Evolutionary conservation across 108 stramenopile species (phyloP), one percentile per base, ranked within the genome.

Genomic region (Nitzschia sp.): DNA sequence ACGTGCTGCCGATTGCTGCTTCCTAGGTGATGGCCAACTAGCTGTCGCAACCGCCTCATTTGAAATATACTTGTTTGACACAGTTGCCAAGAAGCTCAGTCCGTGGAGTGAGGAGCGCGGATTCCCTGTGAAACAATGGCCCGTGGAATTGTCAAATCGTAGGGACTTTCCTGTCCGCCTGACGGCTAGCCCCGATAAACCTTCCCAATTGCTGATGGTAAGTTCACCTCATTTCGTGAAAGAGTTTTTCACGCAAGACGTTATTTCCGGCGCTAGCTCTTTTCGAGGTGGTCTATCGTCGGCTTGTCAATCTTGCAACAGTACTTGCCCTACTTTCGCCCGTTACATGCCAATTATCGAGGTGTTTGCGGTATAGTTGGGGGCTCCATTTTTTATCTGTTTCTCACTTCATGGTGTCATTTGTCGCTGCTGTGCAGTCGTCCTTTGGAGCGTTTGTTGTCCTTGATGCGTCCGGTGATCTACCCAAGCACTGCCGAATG

Each of bases 31-130:
- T 0, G 62, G 69, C 14, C 57, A 68, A 53, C 61, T 94, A 8
- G 88, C 83, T 11, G 88, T 94, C n/a, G 88, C 80, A 0, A 89
- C 82, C 42, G 70, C 76, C 25, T 78, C 80, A 58, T 88, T 76
- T 53, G 73, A 77, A 8, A 70, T 88, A 21, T 84, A 87, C 63
- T 61, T 90, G 12, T 91, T 87, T 58, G 84, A 94, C 64, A 19
- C 88, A 10, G 57, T 66, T 10, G 55, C 69, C 11, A 72, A 71
- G 21, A 54, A 74, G 24, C 70, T 91, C 39, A 77, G 62, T 54
- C 39, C 80, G 50, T 94, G 90, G 90, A 94, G 90, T 67, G 77
- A 85, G 62, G 64, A 82, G 37, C 73, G 75, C 63, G 88, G 86
- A 40, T 80, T 83, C 51, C 87, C 89, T 0, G 55, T 86, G 14